Conservation (phyloP, 345 rosid genomes). For the Lepidium aucheri region DNA sequence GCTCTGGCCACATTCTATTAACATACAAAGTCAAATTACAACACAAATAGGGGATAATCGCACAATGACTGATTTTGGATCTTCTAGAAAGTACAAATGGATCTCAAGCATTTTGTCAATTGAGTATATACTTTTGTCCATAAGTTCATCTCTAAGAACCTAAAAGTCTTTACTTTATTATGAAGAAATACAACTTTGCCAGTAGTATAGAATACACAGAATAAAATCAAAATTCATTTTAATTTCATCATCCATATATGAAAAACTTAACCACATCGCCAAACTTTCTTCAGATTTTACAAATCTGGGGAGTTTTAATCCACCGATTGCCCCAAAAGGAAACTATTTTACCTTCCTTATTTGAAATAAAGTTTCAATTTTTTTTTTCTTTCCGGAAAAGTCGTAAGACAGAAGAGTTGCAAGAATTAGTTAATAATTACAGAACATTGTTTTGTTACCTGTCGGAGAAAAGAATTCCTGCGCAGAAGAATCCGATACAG, state of each 20-base stretch:
- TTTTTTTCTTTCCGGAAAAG: neutral
- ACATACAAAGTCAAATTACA: constrained; percentile 6
- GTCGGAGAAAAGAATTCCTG: constrained; percentile 83
- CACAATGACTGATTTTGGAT: neutral
- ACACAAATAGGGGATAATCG: neutral
- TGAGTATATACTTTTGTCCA: neutral
- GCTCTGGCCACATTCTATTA: constrained; percentile 73
- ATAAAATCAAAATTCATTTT: neutral
- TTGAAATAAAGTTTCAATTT: neutral
- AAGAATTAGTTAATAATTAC: neutral
- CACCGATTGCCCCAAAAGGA: constrained; percentile 14
- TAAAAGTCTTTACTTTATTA: neutral
- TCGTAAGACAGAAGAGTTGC: neutral
- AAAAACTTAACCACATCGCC: neutral
- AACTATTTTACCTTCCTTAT: neutral
- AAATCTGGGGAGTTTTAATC: neutral
- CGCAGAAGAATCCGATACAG: constrained; percentile 88
- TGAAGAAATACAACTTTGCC: neutral
- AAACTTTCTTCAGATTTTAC: neutral
- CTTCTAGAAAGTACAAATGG: neutral
- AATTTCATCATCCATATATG: neutral
- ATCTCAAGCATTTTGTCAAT: neutral
- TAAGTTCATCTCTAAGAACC: neutral
- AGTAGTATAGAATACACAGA: neutral
- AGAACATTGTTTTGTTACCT: constrained; percentile 41